These are phyloP conservation scores for Claviceps digitariae DNA, from an alignment of 2,329 filamentous ascomycete genomes.

Conservation along the genomic window DNA sequence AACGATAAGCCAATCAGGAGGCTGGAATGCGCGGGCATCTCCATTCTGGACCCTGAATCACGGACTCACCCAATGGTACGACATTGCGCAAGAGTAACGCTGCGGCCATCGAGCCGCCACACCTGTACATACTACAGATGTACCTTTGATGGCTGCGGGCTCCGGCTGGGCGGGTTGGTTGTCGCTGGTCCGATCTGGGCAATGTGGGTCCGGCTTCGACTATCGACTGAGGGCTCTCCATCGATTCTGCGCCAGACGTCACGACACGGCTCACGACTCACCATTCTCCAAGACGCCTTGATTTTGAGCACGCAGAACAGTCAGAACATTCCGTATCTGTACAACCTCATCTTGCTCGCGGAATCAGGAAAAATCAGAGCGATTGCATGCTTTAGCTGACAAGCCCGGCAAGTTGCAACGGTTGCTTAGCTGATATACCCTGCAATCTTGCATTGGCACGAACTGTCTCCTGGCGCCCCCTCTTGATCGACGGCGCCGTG, in stretches of 20 bases:
- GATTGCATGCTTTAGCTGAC: too few species aligned
- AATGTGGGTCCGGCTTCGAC: conserved; percentile 1
- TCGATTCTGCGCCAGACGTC: neutral
- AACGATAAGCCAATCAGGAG: too few species aligned
- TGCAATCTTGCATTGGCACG: neutral
- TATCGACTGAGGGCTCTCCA: neutral
- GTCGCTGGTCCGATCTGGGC: conserved; percentile 3
- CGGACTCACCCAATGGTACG: neutral
- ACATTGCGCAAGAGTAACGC: neutral
- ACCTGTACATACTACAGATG: too few species aligned
- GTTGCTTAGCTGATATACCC: neutral
- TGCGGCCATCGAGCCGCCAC: neutral
- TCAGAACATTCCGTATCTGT: neutral
- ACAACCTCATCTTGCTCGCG: neutral
- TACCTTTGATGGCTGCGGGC: neutral
- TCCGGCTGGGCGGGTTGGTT: neutral
- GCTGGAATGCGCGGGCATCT: neutral
- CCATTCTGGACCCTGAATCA: neutral
- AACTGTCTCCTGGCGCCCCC: too few species aligned
- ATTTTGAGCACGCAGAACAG: neutral
- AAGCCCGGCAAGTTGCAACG: neutral
- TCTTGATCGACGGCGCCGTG: neutral
- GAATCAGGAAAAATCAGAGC: too few species aligned
- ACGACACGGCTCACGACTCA: neutral
- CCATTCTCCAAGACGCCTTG: neutral